These are phyloP conservation scores for Dipteronia sinensis DNA, from an alignment of 345 rosid species.

Conservation along the genomic window DNA sequence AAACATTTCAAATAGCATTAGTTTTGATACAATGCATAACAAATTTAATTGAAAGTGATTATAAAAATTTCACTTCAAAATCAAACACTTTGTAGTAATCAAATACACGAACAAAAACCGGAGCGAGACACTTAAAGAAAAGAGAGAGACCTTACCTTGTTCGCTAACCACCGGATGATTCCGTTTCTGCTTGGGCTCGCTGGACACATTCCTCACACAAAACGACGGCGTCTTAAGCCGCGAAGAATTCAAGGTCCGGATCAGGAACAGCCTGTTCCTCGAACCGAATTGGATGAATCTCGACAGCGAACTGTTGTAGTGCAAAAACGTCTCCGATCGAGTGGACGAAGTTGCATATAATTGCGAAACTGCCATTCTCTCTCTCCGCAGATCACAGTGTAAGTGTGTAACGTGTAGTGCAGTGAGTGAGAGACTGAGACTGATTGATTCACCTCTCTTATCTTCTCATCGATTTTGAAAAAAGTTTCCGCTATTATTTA, in stretches of 20 bases:
- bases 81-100: no score
- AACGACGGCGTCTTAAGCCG: constrained; percentile 8
- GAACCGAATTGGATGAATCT: constrained; percentile 36
- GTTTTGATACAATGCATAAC: background rate
- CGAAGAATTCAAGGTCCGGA: constrained; percentile 24
- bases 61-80: background rate
- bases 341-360: constrained; percentile 20
- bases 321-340: constrained; percentile 10
- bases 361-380: constrained; percentile 22
- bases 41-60: background rate
- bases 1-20: background rate
- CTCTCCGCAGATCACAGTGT: constrained; percentile 3
- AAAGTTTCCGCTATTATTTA: background rate
- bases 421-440: background rate
- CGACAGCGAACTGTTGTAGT: constrained; percentile 26
- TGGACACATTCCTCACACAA: constrained; percentile 39
- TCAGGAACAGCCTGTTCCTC: constrained; percentile 29
- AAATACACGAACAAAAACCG: background rate
- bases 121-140: no score
- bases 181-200: constrained; percentile 36
- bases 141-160: constrained; percentile 34
- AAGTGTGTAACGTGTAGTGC: background rate
- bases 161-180: constrained; percentile 32
- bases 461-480: constrained; percentile 9
- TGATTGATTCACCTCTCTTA: background rate